phyloP scores from a whole-genome alignment of 2,329 filamentous ascomycete species.

The Pleurostoma richardsiae region DNA sequence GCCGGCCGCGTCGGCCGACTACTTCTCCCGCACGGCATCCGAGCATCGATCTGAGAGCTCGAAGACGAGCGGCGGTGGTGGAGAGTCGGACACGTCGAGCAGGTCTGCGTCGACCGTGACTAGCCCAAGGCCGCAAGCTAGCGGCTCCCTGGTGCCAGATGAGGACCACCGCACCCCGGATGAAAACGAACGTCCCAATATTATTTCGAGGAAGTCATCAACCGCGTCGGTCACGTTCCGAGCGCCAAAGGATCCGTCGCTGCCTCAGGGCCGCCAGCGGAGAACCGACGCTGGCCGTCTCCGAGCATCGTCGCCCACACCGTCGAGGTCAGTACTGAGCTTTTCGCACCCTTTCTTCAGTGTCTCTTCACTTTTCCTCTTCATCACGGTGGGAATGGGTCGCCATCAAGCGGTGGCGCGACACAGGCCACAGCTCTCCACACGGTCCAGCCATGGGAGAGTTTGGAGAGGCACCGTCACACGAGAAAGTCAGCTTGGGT shows the following conservation, averaged over 20 bases:
- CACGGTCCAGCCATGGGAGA: too few species aligned
- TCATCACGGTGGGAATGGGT: too few species aligned
- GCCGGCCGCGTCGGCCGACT: constrained; percentile 7
- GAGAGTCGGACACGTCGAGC: constrained; percentile 6
- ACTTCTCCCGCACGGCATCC: constrained; percentile 2
- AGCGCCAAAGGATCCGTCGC: constrained; percentile 32
- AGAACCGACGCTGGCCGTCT: constrained; percentile 35
- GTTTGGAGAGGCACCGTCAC: too few species aligned
- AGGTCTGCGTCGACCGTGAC: constrained; percentile 3
- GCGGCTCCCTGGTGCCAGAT: background rate
- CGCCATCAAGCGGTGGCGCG: too few species aligned
- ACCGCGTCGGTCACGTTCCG: constrained; percentile 43
- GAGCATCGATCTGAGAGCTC: background rate
- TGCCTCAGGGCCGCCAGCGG: constrained; percentile 44
- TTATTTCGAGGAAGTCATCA: constrained; percentile 37
- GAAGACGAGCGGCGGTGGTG: background rate
- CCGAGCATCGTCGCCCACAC: constrained; percentile 41
- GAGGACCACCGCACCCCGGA: constrained; percentile 23
- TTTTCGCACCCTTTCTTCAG: constrained; percentile 3
- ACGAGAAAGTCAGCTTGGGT: background rate
- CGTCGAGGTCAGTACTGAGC: constrained; percentile 36
- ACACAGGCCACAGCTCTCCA: too few species aligned
- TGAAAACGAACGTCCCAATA: constrained; percentile 25
- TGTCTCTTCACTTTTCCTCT: background rate
- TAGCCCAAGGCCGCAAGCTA: background rate